These are phyloP conservation scores for Aspergillus candidus DNA, from an alignment of 2,329 filamentous ascomycete species.

Conservation along the genomic window DNA sequence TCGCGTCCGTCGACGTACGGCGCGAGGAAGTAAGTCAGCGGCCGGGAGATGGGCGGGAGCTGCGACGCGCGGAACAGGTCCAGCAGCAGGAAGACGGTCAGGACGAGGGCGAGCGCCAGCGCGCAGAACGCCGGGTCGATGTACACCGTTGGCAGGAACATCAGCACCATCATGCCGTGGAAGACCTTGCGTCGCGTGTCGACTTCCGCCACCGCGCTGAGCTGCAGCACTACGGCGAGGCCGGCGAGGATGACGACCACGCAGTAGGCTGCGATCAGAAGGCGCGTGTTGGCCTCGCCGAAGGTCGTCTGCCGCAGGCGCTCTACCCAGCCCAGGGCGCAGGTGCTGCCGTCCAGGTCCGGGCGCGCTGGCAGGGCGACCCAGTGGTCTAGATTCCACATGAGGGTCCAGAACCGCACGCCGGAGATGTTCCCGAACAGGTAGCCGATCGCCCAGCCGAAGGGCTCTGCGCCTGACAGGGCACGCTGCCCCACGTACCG, in stretches of 20 bases:
- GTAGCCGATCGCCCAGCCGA: conserved; percentile 90
- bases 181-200: conserved; percentile 96
- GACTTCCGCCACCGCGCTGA: conserved; percentile 76
- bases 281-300: conserved; percentile 74
- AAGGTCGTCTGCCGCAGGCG: conserved; percentile 58
- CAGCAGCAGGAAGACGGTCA: conserved; percentile 79
- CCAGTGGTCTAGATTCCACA: conserved; percentile 66
- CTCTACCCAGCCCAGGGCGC: conserved; percentile 56
- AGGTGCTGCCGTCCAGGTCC: conserved; percentile 34
- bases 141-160: conserved; percentile 83
- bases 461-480: conserved; percentile 67
- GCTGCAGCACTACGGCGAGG: conserved; percentile 65
- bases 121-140: conserved; percentile 79
- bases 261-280: conserved; percentile 71
- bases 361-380: conserved; percentile 58
- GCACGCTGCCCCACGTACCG: conserved; percentile 62
- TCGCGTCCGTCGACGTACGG: conserved; percentile 94
- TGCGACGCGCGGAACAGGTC: conserved; percentile 88
- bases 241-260: conserved; percentile 62
- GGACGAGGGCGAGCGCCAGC: conserved; percentile 69
- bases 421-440: conserved; percentile 70
- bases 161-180: conserved; percentile 95
- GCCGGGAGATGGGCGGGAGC: conserved; percentile 79
- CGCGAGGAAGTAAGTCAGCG: conserved; percentile 77
- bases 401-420: conserved; percentile 66